Base-by-base conservation (phyloP, 257 asterid genomes). In the Jacaranda copaia region DNA sequence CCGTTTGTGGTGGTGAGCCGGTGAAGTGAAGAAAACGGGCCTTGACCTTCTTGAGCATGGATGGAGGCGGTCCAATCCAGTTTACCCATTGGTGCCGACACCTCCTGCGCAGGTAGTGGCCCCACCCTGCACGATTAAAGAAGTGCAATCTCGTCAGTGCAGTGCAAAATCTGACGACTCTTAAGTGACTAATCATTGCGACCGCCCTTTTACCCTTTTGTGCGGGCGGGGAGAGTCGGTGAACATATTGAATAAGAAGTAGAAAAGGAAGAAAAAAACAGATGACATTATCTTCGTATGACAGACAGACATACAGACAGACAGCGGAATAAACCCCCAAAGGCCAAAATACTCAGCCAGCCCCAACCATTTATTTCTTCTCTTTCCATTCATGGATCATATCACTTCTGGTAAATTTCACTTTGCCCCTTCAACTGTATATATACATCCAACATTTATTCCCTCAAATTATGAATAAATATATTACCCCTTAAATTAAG, bases 71-170 rank as follows among this genome's bases (percentile, higher is more conserved):
- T 6, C 69, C 39, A 38, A 36, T 36, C 25, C 25, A 40, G 45
- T 39, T 32, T 25, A 8, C 80, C 51, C 11, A 51, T 25, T 4
- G 42, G 81, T 75, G 81, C 84, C 81, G 78, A 80, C 84, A 70
- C 38, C 38, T 52, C 4, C 62, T 15, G 5, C 1, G 73, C 49
- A 66, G 75, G 73, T 69, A 74, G 78, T 70, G 78, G 77, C 38
- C 80, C 77, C 84, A 80, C 84, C 77, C 74, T 49, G 63, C 73
- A 48, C 57, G 67, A 72, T 13, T 53, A 6, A 15, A 38, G 20
- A 70, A 73, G 71, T 72, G 76, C 80, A 49, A 51, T 20, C 14
- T 39, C 38, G 72, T 73, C 79, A 79, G 18, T 48, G 18, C 71
- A 8, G 0, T 0, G 1, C 46, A 58, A 0, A 18, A 20, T 74